These are phyloP conservation scores for Hypoxylon intermedium DNA, from an alignment of 495 filamentous ascomycete species.

Conservation along the genomic window DNA sequence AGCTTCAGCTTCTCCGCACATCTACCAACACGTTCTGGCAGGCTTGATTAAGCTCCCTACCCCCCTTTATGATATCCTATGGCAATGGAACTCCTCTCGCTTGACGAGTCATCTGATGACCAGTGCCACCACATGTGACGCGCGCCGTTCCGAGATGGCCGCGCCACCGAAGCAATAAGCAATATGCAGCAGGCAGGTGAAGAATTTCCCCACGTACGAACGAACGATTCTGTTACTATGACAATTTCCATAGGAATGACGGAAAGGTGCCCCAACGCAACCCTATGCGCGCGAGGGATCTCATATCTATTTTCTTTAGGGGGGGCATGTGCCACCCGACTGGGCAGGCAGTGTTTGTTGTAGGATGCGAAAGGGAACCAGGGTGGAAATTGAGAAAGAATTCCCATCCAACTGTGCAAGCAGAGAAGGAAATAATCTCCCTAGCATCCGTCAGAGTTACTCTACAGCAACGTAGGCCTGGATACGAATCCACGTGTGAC, in stretches of 20 bases:
- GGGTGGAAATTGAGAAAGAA: constrained; percentile 12
- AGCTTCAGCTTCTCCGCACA: constrained; percentile 12
- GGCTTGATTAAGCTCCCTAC: constrained; percentile 1
- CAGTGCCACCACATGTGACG: constrained; percentile 23
- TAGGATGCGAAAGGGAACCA: constrained; percentile 28
- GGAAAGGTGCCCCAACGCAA: constrained; percentile 8
- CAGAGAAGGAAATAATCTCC: constrained; percentile 15
- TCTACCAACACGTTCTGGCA: constrained; percentile 6
- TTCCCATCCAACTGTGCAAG: background rate
- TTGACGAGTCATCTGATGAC: constrained; percentile 20
- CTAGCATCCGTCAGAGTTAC: constrained; percentile 8
- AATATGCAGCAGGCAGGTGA: constrained; percentile 1
- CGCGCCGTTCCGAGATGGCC: constrained; percentile 30
- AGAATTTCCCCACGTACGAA: constrained; percentile 14
- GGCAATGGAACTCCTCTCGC: constrained; percentile 8
- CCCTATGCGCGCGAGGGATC: constrained; percentile 14
- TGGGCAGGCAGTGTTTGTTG: constrained; percentile 21
- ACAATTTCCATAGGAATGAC: constrained; percentile 1
- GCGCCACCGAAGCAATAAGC: constrained; percentile 27
- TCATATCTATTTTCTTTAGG: constrained; percentile 14
- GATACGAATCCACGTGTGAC: constrained; percentile 35
- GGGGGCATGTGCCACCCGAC: constrained; percentile 18
- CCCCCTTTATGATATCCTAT: background rate
- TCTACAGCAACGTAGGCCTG: background rate
- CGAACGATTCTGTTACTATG: constrained; percentile 8